These are phyloP conservation scores for Colletotrichum lupini DNA, from an alignment of 2,329 filamentous ascomycete species.

Conservation along the genomic window DNA sequence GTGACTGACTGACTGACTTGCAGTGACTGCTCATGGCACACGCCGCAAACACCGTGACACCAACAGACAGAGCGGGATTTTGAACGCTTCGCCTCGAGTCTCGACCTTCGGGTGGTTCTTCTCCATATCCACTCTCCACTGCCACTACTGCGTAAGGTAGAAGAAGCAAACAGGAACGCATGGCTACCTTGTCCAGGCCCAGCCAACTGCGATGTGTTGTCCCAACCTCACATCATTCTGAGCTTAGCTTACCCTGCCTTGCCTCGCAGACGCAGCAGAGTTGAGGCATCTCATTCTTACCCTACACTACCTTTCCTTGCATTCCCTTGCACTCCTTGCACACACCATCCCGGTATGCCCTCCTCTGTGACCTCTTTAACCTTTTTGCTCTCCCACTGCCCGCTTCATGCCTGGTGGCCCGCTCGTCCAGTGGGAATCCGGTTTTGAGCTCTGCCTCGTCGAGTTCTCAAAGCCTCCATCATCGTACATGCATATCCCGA, in stretches of 20 bases:
- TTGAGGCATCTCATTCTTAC: neutral
- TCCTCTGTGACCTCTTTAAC: neutral
- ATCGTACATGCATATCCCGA: constrained; percentile 17
- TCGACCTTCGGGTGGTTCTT: neutral
- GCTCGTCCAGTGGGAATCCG: constrained; percentile 7
- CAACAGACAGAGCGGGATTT: neutral
- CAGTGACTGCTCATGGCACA: neutral
- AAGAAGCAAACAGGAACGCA: neutral
- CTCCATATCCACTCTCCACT: neutral
- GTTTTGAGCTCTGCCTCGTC: constrained; percentile 12
- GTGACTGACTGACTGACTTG: neutral
- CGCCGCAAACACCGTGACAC: neutral
- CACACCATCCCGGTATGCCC: constrained; percentile 9
- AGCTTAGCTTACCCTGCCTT: constrained; percentile 5
- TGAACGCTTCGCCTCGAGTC: constrained; percentile 3
- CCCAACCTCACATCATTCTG: constrained; percentile 6
- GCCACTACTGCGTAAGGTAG: neutral
- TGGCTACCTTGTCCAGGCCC: neutral
- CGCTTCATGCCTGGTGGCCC: neutral
- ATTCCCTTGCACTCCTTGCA: neutral
- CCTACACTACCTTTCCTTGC: neutral
- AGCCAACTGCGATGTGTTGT: constrained; percentile 16
- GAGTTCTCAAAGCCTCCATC: constrained; percentile 9
- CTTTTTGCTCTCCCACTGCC: neutral
- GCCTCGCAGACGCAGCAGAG: neutral